Evolutionary conservation across 1,284 basidiomycete genomes (phyloP).

Genomic region (Moesziomyces sp.): DNA sequence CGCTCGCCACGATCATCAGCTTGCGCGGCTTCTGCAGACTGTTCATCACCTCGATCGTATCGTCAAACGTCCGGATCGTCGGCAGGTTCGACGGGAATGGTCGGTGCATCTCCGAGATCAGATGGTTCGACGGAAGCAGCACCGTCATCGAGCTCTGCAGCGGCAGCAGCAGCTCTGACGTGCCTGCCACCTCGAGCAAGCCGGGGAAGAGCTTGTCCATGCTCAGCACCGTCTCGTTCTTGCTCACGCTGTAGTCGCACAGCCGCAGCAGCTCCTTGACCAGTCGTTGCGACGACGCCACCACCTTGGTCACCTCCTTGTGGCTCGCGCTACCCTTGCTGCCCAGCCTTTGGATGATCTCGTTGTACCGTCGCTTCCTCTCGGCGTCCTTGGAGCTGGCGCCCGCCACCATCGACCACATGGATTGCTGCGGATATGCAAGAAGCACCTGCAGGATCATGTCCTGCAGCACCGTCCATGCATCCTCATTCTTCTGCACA

Average conservation of each 20-base stretch:
- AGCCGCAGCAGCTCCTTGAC: slow-evolving; percentile 63
- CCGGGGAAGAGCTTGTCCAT: slow-evolving; percentile 56
- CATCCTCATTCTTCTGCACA: slow-evolving; percentile 79
- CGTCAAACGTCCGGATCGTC: slow-evolving; percentile 75
- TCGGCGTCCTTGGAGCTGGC: slow-evolving; percentile 82
- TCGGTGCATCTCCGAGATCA: slow-evolving; percentile 74
- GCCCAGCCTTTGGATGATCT: slow-evolving; percentile 71
- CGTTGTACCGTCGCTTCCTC: slow-evolving; percentile 75
- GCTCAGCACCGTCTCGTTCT: slow-evolving; percentile 47
- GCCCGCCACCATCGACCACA: slow-evolving; percentile 93
- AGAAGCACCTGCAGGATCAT: slow-evolving; percentile 81
- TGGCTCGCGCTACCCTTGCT: slow-evolving; percentile 16
- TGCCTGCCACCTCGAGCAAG: slow-evolving; percentile 43
- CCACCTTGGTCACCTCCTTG: slow-evolving; percentile 49
- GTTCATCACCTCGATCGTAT: slow-evolving; percentile 89
- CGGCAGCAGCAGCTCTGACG: slow-evolving; percentile 73
- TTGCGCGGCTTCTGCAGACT: slow-evolving; percentile 94
- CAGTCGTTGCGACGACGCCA: slow-evolving; percentile 56
- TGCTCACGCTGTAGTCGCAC: slow-evolving; percentile 57
- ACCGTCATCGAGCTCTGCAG: slow-evolving; percentile 92
- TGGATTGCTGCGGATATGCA: slow-evolving; percentile 87
- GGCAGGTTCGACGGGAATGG: slow-evolving; percentile 85
- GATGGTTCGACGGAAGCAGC: slow-evolving; percentile 73
- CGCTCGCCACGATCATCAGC: slow-evolving; percentile 83
- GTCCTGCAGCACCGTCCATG: slow-evolving; percentile 76